A percentile compares a stretch with the other conserved stretches of the same genome.
Evolutionary conservation across 345 rosid genomes (phyloP).

Genomic region (Eucalyptus sp.): DNA sequence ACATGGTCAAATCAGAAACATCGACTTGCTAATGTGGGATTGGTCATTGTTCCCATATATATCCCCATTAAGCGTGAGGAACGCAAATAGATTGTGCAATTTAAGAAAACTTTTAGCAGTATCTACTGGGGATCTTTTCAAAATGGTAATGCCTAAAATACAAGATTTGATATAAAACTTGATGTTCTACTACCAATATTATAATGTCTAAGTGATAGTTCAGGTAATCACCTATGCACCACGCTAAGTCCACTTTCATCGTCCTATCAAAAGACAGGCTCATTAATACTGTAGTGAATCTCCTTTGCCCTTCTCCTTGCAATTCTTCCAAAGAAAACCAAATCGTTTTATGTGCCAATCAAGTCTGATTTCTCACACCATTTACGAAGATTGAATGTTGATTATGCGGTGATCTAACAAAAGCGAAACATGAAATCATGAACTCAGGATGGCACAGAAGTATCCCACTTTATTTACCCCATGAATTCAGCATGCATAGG

Average conservation of each 20-base stretch:
- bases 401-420: neutral
- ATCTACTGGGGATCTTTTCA: neutral
- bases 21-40: neutral
- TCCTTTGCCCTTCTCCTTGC: neutral
- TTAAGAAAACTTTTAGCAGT: neutral
- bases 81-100: neutral
- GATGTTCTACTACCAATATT: neutral
- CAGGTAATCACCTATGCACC: neutral
- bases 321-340: neutral
- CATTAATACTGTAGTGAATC: neutral
- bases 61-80: neutral
- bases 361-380: neutral
- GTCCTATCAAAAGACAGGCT: neutral
- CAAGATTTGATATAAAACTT: neutral
- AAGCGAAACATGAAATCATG: neutral
- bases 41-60: neutral
- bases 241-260: neutral
- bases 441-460: neutral
- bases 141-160: no score
- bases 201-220: neutral
- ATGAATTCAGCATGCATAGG: neutral
- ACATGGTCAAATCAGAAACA: neutral
- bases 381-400: neutral
- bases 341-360: neutral
- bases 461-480: neutral